Conservation (phyloP, 495 filamentous ascomycete genomes). For the Xylaria telfairii region DNA sequence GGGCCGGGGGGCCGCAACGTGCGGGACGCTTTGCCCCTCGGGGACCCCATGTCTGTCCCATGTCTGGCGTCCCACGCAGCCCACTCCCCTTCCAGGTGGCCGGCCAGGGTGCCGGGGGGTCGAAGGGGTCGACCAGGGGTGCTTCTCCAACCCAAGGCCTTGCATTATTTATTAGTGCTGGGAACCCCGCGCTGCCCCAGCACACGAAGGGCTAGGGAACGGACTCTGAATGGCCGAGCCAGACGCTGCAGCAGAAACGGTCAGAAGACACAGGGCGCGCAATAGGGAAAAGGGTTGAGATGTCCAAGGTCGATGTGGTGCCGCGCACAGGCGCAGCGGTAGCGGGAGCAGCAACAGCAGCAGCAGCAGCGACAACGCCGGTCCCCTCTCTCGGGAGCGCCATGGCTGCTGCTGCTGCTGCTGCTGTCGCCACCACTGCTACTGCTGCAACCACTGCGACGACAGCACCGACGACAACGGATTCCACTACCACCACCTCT, state of each 20-base stretch:
- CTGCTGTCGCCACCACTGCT: conserved; percentile 30
- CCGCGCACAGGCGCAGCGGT: conserved; percentile 33
- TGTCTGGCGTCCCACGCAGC: neutral
- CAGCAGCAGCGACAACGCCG: neutral
- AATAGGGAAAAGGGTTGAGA: conserved; percentile 37
- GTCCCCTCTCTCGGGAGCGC: conserved; percentile 41
- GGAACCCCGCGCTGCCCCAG: conserved; percentile 41
- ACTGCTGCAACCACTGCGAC: conserved; percentile 23
- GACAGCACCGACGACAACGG: conserved; percentile 25
- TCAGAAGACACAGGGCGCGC: conserved; percentile 42
- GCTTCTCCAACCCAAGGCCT: conserved; percentile 11
- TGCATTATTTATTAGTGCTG: conserved; percentile 42
- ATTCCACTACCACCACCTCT: conserved; percentile 24
- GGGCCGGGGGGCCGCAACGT: conserved; percentile 41
- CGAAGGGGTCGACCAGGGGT: neutral
- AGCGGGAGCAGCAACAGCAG: no score
- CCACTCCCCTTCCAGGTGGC: neutral
- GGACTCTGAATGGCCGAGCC: conserved; percentile 45
- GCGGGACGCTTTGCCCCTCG: conserved; percentile 7
- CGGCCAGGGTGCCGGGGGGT: no score
- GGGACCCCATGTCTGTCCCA: conserved; percentile 11
- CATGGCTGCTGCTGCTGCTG: conserved; percentile 36
- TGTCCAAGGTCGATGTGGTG: conserved; percentile 45
- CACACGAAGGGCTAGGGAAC: conserved; percentile 33
- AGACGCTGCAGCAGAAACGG: conserved; percentile 33